Evolutionary conservation across 2,329 filamentous ascomycete genomes (phyloP), one percentile per base, ranked within the genome.

Genomic region (Aureobasidium sp.): DNA sequence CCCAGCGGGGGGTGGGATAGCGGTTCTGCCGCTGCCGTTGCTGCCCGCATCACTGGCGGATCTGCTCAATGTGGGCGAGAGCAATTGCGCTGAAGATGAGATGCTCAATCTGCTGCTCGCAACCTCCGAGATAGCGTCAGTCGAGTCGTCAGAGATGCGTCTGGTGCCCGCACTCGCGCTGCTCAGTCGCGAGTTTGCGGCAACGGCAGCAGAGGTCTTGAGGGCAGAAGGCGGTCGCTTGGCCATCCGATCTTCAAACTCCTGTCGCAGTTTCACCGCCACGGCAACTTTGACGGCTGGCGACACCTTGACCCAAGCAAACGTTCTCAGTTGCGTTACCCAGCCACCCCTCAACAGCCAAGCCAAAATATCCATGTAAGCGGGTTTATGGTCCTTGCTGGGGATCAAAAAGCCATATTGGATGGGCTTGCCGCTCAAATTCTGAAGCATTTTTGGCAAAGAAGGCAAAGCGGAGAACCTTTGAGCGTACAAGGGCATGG

Each of bases 341-440:
- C 94, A 96, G 15, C 90, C 91, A 49, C 90, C 88, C 42, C 92
- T 85, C 77, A 97, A 85, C 9, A 99, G 81, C 90, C 93, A 99
- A 23, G 90, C 91, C 27, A 99, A 78, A 73, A 97, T 95, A 35
- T 89, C 84, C 73, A 97, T 87, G 72, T 96, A 99, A 2, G 86
- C 85, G 7, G 87, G 85, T 45, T 93, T 88, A 70, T 96, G 91
- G 68, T 90, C 88, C 71, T 92, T 91, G 69, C 86, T 91, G 0
- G 93, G 93, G 46, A 92, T 91, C 65, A 95, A 87, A 58, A 81
- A 81, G 67, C 90, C 89, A 76, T 92, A 99, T 0, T 88, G 86
- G 31, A 90, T 84, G 1, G 94, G 92, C 3, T 85, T 85, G 5
- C 86, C 85, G 40, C 89, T 94, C 7, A 99, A 78, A 61, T 88